Percentiles rank a stretch among this genome's conserved stretches.
phyloP scores from a whole-genome alignment of 2,329 filamentous ascomycete genomes.

The Graphiopsis chlorocephala region DNA sequence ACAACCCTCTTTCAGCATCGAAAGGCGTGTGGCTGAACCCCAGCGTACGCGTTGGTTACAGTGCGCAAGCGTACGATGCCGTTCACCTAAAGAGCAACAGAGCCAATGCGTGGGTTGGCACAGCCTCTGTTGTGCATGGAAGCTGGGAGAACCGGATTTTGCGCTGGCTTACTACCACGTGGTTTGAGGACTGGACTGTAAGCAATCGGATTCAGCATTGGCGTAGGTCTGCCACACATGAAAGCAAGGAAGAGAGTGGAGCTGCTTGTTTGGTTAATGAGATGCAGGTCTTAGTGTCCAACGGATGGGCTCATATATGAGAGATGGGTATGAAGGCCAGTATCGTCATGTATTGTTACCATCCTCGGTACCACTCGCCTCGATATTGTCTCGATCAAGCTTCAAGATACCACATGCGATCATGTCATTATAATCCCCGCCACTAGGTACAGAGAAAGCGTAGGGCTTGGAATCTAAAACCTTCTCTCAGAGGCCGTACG shows the following conservation, averaged over 20 bases:
- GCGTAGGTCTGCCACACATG: constrained; percentile 11
- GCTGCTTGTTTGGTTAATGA: constrained; percentile 30
- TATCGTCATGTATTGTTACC: background rate
- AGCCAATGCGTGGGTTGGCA: constrained; percentile 21
- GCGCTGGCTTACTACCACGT: constrained; percentile 43
- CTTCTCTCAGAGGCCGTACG: too few species aligned
- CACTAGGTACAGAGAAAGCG: too few species aligned
- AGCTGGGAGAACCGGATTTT: constrained; percentile 58
- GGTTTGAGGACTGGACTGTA: constrained; percentile 31
- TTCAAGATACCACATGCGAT: background rate
- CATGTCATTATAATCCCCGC: too few species aligned
- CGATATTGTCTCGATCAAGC: too few species aligned
- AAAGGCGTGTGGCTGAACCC: constrained; percentile 68
- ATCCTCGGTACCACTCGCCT: too few species aligned
- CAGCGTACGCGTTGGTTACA: constrained; percentile 66
- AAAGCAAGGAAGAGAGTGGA: constrained; percentile 34
- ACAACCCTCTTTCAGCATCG: constrained; percentile 57
- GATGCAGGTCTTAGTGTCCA: constrained; percentile 29
- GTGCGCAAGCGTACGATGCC: constrained; percentile 49
- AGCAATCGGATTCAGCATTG: constrained; percentile 22
- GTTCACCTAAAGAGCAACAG: constrained; percentile 34
- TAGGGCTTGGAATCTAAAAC: too few species aligned
- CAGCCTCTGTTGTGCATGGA: constrained; percentile 50
- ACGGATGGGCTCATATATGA: constrained; percentile 32
- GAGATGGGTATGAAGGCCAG: background rate